Evolutionary conservation across 2,329 filamentous ascomycete genomes (phyloP).

Genomic region (Pseudocercospora macadamiae): DNA sequence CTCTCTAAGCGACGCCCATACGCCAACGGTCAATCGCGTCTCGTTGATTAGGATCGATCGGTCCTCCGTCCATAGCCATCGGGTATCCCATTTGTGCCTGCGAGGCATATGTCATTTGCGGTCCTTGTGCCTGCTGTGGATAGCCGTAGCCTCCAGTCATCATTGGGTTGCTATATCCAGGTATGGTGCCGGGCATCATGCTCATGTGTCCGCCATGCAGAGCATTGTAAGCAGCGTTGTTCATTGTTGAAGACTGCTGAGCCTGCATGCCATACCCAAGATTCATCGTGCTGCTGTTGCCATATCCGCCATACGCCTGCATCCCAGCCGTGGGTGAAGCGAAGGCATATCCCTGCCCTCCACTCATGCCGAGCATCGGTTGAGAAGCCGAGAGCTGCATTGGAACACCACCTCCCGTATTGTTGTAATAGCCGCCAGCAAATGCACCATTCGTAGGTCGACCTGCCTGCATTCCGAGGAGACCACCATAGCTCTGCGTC

Average conservation of each 20-base stretch:
- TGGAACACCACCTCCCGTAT: slow-evolving; percentile 19
- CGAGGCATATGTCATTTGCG: slow-evolving; percentile 5
- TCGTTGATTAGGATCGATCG: slow-evolving; percentile 2
- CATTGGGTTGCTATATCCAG: background rate
- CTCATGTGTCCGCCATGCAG: slow-evolving; percentile 16
- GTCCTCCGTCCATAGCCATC: background rate
- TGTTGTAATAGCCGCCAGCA: slow-evolving; percentile 30
- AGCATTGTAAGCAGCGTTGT: slow-evolving; percentile 23
- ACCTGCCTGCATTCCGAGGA: slow-evolving; percentile 24
- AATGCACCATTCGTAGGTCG: slow-evolving; percentile 40
- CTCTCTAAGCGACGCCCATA: slow-evolving; percentile 4
- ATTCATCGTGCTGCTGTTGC: slow-evolving; percentile 15
- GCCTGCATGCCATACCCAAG: slow-evolving; percentile 12
- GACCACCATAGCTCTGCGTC: slow-evolving; percentile 29
- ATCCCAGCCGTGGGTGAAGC: slow-evolving; percentile 31
- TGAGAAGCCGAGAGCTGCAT: slow-evolving; percentile 16
- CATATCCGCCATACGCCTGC: slow-evolving; percentile 22
- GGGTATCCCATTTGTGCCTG: background rate
- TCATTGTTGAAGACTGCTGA: slow-evolving; percentile 21
- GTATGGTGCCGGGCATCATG: background rate
- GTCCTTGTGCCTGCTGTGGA: slow-evolving; percentile 2
- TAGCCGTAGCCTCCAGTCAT: background rate
- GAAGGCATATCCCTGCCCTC: slow-evolving; percentile 26
- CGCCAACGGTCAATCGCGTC: slow-evolving; percentile 6
- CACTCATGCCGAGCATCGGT: slow-evolving; percentile 26